Base-by-base conservation (phyloP, 78 protist genomes). In the Anaeramoeba flamelloides region DNA sequence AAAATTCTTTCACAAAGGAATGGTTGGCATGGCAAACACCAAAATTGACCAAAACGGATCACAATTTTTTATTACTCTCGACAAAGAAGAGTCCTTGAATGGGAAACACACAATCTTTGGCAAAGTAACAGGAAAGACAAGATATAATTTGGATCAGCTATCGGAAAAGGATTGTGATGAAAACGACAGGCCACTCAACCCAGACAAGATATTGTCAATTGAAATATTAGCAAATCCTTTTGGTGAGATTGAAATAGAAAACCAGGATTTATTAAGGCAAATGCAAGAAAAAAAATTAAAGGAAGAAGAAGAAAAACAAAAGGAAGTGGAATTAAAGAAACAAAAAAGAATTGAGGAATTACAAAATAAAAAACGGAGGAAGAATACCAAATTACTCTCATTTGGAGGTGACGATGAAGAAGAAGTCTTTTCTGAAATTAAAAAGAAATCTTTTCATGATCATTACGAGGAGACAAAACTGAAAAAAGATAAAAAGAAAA, bases 21-120 rank as follows among this genome's bases (percentile, higher is more conserved):
- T 90, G 2, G 80, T 90, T 17, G 92, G 83, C 3, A 81, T 85
- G 87, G 91, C 92, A 37, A 79, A 30, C 37, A 17, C 36, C 17
- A 30, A 41, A 8, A 38, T 8, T 12, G 83, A 81, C 26, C 33
- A 30, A 31, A 94, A 94, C 75, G 78, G 81, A 64, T 81, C 90
- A 0, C 98, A 95, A 80, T 95, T 92, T 79, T 95, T 93, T 87
- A 76, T 95, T 79, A 94, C 98, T 22, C 39, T 94, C 2, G 91
- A 79, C 3, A 32, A 78, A 37, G 40, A 89, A 1, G 91, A 84
- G n/a, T 87, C 87, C 65, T 87, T 94, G 39, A 81, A 86, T 3
- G 33, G 81, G n/a, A 92, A 87, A 74, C 92, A 92, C 82, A 94
- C 97, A 17, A 81, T 94, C 17, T 94, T 94, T 69, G 97, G 94